Evolutionary conservation across 2,329 filamentous ascomycete genomes (phyloP).

Genomic region (Rhynchosporium graminicola): DNA sequence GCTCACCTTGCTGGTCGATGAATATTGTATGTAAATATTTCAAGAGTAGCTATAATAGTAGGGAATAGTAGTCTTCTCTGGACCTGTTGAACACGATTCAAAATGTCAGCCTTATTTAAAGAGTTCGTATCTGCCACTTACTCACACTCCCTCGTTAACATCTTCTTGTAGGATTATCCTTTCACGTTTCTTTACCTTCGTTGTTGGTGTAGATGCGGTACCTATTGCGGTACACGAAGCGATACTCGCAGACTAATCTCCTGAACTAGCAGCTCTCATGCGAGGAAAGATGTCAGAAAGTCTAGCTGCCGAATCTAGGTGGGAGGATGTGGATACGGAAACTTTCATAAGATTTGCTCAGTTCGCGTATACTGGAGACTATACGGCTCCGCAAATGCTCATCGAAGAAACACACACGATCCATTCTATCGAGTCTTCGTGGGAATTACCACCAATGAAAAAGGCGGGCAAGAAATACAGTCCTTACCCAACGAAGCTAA

Average conservation of each 20-base stretch:
- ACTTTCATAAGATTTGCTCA: neutral
- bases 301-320: neutral
- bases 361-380: neutral
- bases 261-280: neutral
- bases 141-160: neutral
- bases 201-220: neutral
- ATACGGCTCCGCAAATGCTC: neutral
- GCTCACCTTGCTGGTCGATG: no score
- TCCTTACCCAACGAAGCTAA: neutral
- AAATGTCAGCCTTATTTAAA: slow-evolving; percentile 1
- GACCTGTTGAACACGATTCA: neutral
- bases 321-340: neutral
- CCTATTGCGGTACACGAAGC: neutral
- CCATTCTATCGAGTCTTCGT: neutral
- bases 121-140: neutral
- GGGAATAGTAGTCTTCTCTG: neutral
- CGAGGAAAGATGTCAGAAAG: neutral
- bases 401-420: neutral
- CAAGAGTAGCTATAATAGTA: neutral
- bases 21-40: no score
- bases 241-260: neutral
- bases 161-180: neutral
- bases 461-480: neutral
- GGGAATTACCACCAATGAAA: neutral
- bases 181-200: neutral